Base-by-base conservation (phyloP, 148 eudicot genomes). In the Vaccinium myrtillus region DNA sequence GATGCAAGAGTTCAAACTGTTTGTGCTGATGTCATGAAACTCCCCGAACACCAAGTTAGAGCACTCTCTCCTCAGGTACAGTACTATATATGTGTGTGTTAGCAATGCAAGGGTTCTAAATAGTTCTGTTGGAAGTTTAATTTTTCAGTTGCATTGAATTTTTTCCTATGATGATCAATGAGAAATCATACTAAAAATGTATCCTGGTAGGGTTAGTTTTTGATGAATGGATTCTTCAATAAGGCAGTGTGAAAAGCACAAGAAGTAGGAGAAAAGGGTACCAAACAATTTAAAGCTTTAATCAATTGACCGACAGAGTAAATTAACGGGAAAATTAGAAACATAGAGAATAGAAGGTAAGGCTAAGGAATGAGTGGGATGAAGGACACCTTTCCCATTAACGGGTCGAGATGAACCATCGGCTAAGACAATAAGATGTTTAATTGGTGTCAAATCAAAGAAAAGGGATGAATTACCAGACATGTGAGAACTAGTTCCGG, bases 1-100 rank as follows among this genome's bases (percentile, higher is more conserved):
- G 99, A 97, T 89, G 81, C 89, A 18, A 91, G 99, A 87, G 99
- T 95, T 15, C 90, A 88, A 86, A 97, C 99, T 74, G 88, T 97
- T 78, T 91, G 92, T 91, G 99, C 92, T 54, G 93, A 97, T 93
- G 95, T 90, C 67, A 84, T 94, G 91, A 91, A 71, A 83, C 87
- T 94, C 46, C 87, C 95, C 73, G 92, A 87, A 83, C 92, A 90
- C 83, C 93, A 92, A 83, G 83, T 94, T 58, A 90, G 89, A 84
- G 88, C 91, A 77, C 91, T 94, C 23, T 97, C 99, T 14, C 93
- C 99, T 83, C 88, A 93, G 95, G 99, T 95, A 87, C 79, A 16
- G 39, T 46, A 4, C 54, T 50, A 1, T 83, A 36, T 36, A 14
- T 82, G 15, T 46, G n/a, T 71, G 5, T 56, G 80, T 58, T 54